A percentile compares a stretch with the other conserved stretches of the same genome.
phyloP scores from a whole-genome alignment of 352 stramenopile species.

The Globisporangium yorkense region DNA sequence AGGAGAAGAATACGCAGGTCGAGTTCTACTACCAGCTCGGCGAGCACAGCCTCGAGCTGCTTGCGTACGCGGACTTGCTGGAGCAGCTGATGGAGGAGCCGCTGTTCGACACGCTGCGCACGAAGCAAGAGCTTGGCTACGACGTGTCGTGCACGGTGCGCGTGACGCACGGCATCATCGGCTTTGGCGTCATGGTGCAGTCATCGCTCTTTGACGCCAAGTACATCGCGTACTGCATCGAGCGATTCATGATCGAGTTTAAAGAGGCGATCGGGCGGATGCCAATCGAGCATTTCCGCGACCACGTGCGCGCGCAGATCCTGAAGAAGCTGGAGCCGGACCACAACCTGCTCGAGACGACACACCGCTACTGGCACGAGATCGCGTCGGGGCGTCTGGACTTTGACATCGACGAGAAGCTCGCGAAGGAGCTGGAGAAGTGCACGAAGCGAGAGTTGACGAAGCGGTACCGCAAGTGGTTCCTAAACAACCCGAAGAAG shows the following conservation, averaged over 20 bases:
- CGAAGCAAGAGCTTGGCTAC: constrained; percentile 87
- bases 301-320: constrained; percentile 76
- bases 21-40: constrained; percentile 88
- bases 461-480: constrained; percentile 53
- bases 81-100: constrained; percentile 88
- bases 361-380: constrained; percentile 77
- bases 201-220: constrained; percentile 66
- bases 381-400: constrained; percentile 62
- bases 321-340: constrained; percentile 77
- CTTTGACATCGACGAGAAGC: constrained; percentile 67
- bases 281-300: constrained; percentile 62
- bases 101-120: constrained; percentile 83
- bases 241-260: constrained; percentile 78
- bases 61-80: constrained; percentile 79
- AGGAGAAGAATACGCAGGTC: constrained; percentile 80
- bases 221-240: constrained; percentile 61
- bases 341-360: constrained; percentile 73
- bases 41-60: constrained; percentile 42
- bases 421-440: constrained; percentile 66
- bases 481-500: constrained; percentile 61
- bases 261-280: constrained; percentile 65
- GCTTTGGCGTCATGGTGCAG: constrained; percentile 78
- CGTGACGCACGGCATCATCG: constrained; percentile 75
- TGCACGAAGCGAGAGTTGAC: constrained; percentile 63
- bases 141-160: constrained; percentile 85